Conservation (phyloP, 352 stramenopile species). For the Phytophthora aleatoria region DNA sequence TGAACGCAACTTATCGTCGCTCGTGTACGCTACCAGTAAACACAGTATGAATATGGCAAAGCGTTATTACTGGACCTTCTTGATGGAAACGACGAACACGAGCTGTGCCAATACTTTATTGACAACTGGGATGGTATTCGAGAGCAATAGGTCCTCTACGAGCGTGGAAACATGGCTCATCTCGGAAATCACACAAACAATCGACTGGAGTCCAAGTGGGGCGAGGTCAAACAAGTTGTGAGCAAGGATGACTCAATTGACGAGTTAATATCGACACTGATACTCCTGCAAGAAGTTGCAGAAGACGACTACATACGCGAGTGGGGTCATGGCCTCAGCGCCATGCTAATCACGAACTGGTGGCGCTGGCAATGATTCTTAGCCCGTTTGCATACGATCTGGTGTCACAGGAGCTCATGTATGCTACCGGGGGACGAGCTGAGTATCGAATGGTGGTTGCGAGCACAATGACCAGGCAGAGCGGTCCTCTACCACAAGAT, state of each 20-base stretch:
- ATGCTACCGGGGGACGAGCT: too few relatives aligned
- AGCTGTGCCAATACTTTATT: neutral
- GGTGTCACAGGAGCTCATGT: too few relatives aligned
- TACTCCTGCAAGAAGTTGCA: conserved; percentile 8
- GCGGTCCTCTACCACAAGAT: too few relatives aligned
- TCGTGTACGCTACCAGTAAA: neutral
- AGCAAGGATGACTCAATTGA: neutral
- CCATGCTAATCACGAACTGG: neutral
- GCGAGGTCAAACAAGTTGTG: conserved; percentile 6
- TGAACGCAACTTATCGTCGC: conserved; percentile 2
- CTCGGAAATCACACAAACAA: conserved; percentile 17
- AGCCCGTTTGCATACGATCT: too few relatives aligned
- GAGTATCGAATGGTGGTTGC: too few relatives aligned
- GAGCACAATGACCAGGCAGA: too few relatives aligned
- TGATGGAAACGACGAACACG: neutral
- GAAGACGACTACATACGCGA: conserved; percentile 7
- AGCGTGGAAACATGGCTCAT: conserved; percentile 4
- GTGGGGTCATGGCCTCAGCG: neutral
- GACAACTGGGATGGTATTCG: neutral
- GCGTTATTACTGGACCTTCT: neutral
- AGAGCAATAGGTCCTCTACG: conserved; percentile 3
- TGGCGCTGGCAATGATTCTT: too few relatives aligned
- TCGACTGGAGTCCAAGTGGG: conserved; percentile 9
- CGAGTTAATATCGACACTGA: conserved; percentile 5
- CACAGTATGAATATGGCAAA: conserved; percentile 2